Evolutionary conservation across 1,284 basidiomycete genomes (phyloP).

Genomic region (Cystobasidiaceae sp.): DNA sequence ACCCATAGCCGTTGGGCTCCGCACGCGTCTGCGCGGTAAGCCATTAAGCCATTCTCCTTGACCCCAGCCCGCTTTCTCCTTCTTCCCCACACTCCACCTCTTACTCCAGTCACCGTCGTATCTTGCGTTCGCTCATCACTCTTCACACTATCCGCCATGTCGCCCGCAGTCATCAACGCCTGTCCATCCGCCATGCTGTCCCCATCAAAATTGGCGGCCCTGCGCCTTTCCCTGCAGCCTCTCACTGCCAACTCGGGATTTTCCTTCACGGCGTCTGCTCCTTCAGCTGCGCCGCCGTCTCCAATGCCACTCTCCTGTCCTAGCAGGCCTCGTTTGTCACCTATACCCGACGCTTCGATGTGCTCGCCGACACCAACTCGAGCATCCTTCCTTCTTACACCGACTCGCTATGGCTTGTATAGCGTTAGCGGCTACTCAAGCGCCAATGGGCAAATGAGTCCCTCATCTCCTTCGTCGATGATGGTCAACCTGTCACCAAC

Average conservation of each 20-base stretch:
- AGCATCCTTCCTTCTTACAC: background rate
- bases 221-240: background rate
- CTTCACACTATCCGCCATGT: background rate
- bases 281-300: background rate
- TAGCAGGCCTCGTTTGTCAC: background rate
- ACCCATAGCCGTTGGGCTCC: too few species aligned
- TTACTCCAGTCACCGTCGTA: too few species aligned
- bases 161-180: background rate
- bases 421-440: background rate
- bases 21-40: too few species aligned
- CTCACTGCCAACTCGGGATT: conserved; percentile 5
- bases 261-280: background rate
- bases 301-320: background rate
- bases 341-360: conserved; percentile 1
- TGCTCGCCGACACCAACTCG: conserved; percentile 33
- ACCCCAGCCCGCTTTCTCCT: too few species aligned
- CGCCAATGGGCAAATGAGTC: background rate
- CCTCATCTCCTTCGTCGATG: background rate
- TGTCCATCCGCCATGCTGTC: background rate
- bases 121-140: background rate
- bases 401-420: background rate
- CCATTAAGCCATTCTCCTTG: too few species aligned
- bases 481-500: background rate
- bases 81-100: too few species aligned
- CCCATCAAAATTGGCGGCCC: conserved; percentile 11